Evolutionary conservation across 2,329 filamentous ascomycete genomes (phyloP), one percentile per base, ranked within the genome.

Genomic region (Colletotrichum sidae): DNA sequence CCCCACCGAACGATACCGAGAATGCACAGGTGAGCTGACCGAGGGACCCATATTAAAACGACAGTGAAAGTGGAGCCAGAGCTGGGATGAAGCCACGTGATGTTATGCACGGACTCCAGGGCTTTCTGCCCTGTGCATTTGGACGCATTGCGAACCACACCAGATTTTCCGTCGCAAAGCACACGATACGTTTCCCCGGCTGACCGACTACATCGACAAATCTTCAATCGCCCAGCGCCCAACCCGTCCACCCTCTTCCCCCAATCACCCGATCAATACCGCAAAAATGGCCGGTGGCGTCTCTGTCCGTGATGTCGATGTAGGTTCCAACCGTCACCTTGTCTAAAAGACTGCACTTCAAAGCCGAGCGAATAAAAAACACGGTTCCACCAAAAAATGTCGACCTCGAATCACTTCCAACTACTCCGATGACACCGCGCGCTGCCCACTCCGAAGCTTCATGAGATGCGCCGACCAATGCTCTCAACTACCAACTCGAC

Each of bases 241-340:
- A 73, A 72, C 70, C 73, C 60, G 72, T 73, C 70, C 72, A 73
- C 70, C 72, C 70, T 55, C 15, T 42, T 35, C 61, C 67, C 63
- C 60, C 70, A 56, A 64, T 55, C 62, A 65, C 72, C 72, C 70
- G 71, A 73, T 79, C 69, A 73, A 70, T 73, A 88, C 86, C 86
- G 86, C 84, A 84, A 93, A 86, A 81, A 94, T 94, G 92, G 83
- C 85, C 80, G 88, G 90, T 83, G 92, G 91, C 83, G 87, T 93
- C 81, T 88, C 85, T 76, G 92, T 95, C 84, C 91, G 92, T 84
- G 92, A 94, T 85, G 92, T 94, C 81, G 90, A 92, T 88, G 90
- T 92, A 89, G 83, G 88, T 88, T 68, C 35, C 25, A 25, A 25
- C 25, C 25, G 25, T 59, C 53, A 76, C 59, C 70, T 69, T 74